These are phyloP conservation scores for Ustilaginoidea virens DNA, from an alignment of 2,329 filamentous ascomycete genomes.

Conservation along the genomic window DNA sequence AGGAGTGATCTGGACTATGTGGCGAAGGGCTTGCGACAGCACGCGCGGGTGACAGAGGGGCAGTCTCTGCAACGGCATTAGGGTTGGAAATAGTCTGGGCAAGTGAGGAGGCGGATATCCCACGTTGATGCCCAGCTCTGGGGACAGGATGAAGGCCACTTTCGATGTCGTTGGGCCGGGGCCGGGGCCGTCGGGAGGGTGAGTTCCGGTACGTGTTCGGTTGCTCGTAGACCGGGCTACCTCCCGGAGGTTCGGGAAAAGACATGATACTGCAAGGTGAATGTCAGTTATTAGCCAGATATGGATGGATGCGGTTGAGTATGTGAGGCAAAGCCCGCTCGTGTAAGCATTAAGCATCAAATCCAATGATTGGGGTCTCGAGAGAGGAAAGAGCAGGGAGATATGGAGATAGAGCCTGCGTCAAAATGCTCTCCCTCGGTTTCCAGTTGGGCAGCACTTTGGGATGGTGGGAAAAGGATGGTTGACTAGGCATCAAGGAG, in stretches of 20 bases:
- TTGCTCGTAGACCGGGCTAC: constrained; percentile 43
- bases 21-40: constrained; percentile 16
- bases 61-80: constrained; percentile 39
- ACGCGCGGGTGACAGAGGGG: constrained; percentile 34
- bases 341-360: too few species aligned
- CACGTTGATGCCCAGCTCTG: constrained; percentile 32
- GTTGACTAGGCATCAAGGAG: too few species aligned
- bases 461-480: too few species aligned
- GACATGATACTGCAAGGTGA: constrained; percentile 34
- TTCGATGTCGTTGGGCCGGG: constrained; percentile 56
- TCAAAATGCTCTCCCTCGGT: too few species aligned
- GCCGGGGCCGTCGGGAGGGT: constrained; percentile 47
- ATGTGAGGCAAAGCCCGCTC: too few species aligned
- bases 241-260: constrained; percentile 49
- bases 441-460: too few species aligned
- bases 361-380: too few species aligned
- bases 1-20: constrained; percentile 16
- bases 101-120: constrained; percentile 41
- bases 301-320: neutral
- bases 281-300: constrained; percentile 8
- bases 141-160: constrained; percentile 35
- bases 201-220: constrained; percentile 52
- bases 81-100: constrained; percentile 40
- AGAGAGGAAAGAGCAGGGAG: too few species aligned
- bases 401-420: too few species aligned